Evolutionary conservation across 2,329 filamentous ascomycete genomes (phyloP), one percentile per base, ranked within the genome.

Genomic region (Emmonsiellopsis sp.): DNA sequence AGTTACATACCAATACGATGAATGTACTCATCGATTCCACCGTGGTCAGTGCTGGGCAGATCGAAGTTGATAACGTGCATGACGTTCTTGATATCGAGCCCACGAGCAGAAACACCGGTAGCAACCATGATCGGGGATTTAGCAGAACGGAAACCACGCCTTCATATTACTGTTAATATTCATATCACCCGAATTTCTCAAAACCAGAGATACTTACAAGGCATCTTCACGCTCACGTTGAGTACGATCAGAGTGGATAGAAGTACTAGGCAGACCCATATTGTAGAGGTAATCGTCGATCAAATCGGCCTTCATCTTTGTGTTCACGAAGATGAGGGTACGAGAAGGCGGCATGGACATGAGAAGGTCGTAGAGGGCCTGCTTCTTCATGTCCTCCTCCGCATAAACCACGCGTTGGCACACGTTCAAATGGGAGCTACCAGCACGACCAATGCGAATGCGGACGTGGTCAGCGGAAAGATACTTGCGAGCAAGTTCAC

Each of bases 61-160:
- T 97, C 91, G 62, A 84, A 97, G 72, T 98, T 97, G 78, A 98
- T 85, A 56, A 98, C 87, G 59, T 95, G 89, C 75, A 85, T 83
- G 5, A 97, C 85, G 59, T 93, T 89, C 54, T 82, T 82, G 37
- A 96, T 85, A 61, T 97, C 91, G 35, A 96, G 84, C 6, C 93
- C 93, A 62, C 93, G 89, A 64, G 89, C 87, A 50, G 86, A 84
- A 50, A 98, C 81, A 47, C 88, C 89, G 20, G 92, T 97, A 9
- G 92, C 84, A 55, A 97, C 81, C 54, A 98, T 70, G 53, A 98
- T 87, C 0, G 92, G 91, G 8, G 80, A 78, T 34, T 79, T 80
- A 1, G 87, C 92, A 16, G 74, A 76, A 16, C 87, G 84, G 78
- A 97, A 97, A 1, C 86, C 79, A 61, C 90, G 84, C 49, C 80